Conservation (phyloP, 2,329 filamentous ascomycete genomes). For the Sphaerulina musiva region DNA sequence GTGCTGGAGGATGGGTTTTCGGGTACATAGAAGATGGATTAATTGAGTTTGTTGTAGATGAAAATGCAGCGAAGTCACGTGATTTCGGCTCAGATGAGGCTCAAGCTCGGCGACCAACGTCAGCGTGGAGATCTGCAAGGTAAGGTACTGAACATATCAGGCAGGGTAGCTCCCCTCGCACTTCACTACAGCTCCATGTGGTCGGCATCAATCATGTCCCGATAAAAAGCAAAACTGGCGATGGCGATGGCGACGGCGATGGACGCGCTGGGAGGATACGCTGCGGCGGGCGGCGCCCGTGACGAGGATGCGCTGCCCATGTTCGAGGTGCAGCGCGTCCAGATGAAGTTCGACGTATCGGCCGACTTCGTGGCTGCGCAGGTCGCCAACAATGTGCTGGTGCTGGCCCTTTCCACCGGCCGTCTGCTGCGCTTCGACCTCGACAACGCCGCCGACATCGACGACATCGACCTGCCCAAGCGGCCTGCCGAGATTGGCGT, state of each 20-base stretch:
- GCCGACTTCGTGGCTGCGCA: constrained; percentile 95
- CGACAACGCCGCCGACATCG: constrained; percentile 89
- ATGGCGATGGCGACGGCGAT: background rate
- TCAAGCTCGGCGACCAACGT: too few relatives aligned
- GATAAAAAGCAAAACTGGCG: background rate
- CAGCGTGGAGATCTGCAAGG: too few relatives aligned
- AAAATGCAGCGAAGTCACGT: too few relatives aligned
- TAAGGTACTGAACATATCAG: too few relatives aligned
- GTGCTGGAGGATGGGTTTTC: too few relatives aligned
- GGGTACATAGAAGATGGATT: too few relatives aligned
- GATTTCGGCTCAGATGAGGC: too few relatives aligned
- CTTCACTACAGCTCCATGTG: background rate
- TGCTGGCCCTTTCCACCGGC: constrained; percentile 84
- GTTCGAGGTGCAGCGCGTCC: constrained; percentile 87
- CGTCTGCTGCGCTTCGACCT: constrained; percentile 91
- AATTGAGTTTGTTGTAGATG: too few relatives aligned
- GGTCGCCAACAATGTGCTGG: constrained; percentile 93
- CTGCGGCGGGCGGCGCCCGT: constrained; percentile 21
- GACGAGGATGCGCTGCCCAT: constrained; percentile 63
- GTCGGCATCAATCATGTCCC: background rate
- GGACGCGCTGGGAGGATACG: constrained; percentile 24
- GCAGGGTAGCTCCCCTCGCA: too few relatives aligned
- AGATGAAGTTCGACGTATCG: constrained; percentile 88
- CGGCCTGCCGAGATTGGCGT: constrained; percentile 84
- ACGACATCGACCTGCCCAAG: constrained; percentile 96